phyloP scores from a whole-genome alignment of 2,329 filamentous ascomycete species.

The Aspergillus sojae region DNA sequence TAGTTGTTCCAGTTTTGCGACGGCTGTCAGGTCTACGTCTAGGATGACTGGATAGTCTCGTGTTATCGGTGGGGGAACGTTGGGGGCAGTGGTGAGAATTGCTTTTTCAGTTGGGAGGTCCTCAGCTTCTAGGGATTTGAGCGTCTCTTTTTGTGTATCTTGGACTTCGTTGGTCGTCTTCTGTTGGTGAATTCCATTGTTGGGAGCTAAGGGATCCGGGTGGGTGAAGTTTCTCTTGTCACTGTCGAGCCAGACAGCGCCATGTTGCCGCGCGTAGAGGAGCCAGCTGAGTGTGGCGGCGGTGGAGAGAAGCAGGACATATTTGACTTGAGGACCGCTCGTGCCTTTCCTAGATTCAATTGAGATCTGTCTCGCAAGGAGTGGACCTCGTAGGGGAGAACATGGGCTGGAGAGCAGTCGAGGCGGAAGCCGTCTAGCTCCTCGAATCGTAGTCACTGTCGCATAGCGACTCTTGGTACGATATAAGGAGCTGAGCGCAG shows the following conservation, averaged over 20 bases:
- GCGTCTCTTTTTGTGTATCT: not conserved
- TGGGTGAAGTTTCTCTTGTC: not conserved
- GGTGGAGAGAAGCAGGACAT: not conserved
- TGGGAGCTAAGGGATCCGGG: not conserved
- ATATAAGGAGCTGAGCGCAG: not conserved
- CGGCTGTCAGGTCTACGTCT: slow-evolving; percentile 31
- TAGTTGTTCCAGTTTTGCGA: slow-evolving; percentile 31
- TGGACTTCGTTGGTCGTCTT: not conserved
- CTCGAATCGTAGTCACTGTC: not conserved
- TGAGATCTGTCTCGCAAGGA: not conserved
- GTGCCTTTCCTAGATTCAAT: not conserved
- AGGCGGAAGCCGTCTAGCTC: not conserved
- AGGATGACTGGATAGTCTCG: slow-evolving; percentile 35
- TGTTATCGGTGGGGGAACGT: slow-evolving; percentile 35
- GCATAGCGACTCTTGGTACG: not conserved
- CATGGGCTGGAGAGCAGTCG: too few relatives aligned
- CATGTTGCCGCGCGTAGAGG: slow-evolving; percentile 2
- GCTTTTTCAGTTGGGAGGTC: slow-evolving; percentile 33
- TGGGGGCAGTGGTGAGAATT: slow-evolving; percentile 31
- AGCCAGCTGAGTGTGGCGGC: slow-evolving; percentile 3
- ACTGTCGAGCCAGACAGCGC: slow-evolving; percentile 1
- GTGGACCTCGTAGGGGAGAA: not conserved
- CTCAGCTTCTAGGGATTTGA: not conserved
- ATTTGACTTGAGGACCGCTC: not conserved
- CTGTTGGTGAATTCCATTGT: not conserved